These are phyloP conservation scores for Candida hungchunana DNA, from an alignment of 805 yeast genomes.

Conservation along the genomic window DNA sequence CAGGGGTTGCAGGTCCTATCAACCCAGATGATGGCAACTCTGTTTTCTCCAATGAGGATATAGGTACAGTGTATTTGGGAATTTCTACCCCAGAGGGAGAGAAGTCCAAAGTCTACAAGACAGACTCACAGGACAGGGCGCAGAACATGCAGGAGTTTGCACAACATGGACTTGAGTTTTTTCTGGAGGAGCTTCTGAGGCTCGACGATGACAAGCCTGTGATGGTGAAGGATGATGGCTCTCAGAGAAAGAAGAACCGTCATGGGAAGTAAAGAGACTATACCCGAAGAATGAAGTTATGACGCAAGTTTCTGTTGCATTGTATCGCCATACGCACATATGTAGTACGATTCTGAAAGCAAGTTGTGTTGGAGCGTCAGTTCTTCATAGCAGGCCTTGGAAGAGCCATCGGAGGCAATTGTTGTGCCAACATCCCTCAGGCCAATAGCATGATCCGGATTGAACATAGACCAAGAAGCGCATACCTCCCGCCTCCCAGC, in stretches of 20 bases:
- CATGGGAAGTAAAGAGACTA: neutral
- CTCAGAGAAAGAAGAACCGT: constrained; percentile 8
- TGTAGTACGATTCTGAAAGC: too few species aligned
- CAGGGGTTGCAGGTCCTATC: constrained; percentile 83
- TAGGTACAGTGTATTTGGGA: constrained; percentile 72
- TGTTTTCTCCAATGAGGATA: constrained; percentile 31
- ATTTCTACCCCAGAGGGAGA: constrained; percentile 63
- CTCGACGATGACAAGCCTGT: constrained; percentile 7
- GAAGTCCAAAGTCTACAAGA: constrained; percentile 39
- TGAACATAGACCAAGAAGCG: too few species aligned
- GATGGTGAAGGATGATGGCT: too few species aligned
- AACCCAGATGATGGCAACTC: constrained; percentile 35
- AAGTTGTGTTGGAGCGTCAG: too few species aligned
- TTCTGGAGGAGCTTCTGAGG: constrained; percentile 44
- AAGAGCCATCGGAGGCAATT: too few species aligned
- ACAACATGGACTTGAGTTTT: constrained; percentile 53
- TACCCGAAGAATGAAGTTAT: too few species aligned
- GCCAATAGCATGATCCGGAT: too few species aligned
- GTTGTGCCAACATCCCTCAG: too few species aligned
- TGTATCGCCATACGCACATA: too few species aligned
- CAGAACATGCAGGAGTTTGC: constrained; percentile 78
- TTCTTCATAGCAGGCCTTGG: too few species aligned
- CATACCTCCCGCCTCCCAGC: too few species aligned
- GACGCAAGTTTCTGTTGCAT: too few species aligned
- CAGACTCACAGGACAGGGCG: constrained; percentile 50